These are phyloP conservation scores for Colletotrichum scovillei DNA, from an alignment of 2,329 filamentous ascomycete genomes.

Conservation along the genomic window DNA sequence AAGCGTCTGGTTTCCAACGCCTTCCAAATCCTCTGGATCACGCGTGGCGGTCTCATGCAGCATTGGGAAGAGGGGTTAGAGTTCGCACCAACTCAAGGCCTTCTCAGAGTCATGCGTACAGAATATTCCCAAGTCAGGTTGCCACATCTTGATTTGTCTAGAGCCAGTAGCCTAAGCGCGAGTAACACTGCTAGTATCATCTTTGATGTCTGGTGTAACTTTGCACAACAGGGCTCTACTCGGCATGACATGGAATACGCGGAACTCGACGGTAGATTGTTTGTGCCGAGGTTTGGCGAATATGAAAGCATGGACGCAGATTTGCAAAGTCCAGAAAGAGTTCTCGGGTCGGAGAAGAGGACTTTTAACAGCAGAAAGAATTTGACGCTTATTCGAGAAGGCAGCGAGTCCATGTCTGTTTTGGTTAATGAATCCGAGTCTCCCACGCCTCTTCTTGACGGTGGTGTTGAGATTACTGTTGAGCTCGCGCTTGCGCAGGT, in stretches of 20 bases:
- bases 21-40: slow-evolving; percentile 36
- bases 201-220: neutral
- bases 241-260: slow-evolving; percentile 33
- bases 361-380: neutral
- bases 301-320: slow-evolving; percentile 21
- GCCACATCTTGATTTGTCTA: slow-evolving; percentile 29
- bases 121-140: slow-evolving; percentile 27
- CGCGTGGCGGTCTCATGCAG: slow-evolving; percentile 14
- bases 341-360: neutral
- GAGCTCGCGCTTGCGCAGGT: neutral
- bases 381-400: neutral
- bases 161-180: neutral
- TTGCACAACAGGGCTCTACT: neutral
- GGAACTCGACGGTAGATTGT: slow-evolving; percentile 27
- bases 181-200: neutral
- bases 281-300: slow-evolving; percentile 28
- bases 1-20: slow-evolving; percentile 29
- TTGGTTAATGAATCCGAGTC: neutral
- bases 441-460: neutral
- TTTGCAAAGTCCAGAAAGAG: neutral
- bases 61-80: slow-evolving; percentile 25
- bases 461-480: neutral
- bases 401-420: neutral
- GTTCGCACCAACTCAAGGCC: slow-evolving; percentile 32
- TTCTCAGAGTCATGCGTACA: slow-evolving; percentile 35